Evolutionary conservation across 179 eudicot species (phyloP).

Genomic region (Patellifolia procumbens): DNA sequence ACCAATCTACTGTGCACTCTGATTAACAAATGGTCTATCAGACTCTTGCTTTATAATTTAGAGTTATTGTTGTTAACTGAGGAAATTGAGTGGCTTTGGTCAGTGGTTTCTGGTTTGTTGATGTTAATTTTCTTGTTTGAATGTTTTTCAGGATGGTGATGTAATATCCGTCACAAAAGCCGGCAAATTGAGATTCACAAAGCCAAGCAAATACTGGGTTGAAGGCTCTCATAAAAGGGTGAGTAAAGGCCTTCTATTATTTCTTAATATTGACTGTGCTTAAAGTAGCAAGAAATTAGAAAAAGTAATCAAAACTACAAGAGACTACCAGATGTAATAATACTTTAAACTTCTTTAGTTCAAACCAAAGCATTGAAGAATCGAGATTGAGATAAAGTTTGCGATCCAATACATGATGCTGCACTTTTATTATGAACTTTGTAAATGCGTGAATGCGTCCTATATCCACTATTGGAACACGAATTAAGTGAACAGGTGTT

Average conservation of each 20-base stretch:
- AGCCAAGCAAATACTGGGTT: constrained; percentile 93
- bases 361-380: not conserved
- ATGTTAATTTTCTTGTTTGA: constrained; percentile 3
- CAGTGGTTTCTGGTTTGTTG: not conserved
- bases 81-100: not conserved
- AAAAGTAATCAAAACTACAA: no score
- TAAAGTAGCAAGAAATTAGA: not conserved
- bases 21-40: not conserved
- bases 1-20: not conserved
- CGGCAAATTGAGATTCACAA: constrained; percentile 64
- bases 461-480: no score
- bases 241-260: constrained; percentile 10
- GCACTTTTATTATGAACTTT: not conserved
- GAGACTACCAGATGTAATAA: not conserved
- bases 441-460: not conserved
- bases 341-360: not conserved
- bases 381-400: constrained; percentile 12
- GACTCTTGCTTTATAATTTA: not conserved
- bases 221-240: constrained; percentile 95
- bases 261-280: not conserved
- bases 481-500: no score
- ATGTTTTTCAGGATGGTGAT: constrained; percentile 66
- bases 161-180: constrained; percentile 69
- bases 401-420: not conserved
- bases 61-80: not conserved